These are phyloP conservation scores for Cutaneotrichosporon spelunceum DNA, from an alignment of 1,284 basidiomycete species.

Conservation along the genomic window DNA sequence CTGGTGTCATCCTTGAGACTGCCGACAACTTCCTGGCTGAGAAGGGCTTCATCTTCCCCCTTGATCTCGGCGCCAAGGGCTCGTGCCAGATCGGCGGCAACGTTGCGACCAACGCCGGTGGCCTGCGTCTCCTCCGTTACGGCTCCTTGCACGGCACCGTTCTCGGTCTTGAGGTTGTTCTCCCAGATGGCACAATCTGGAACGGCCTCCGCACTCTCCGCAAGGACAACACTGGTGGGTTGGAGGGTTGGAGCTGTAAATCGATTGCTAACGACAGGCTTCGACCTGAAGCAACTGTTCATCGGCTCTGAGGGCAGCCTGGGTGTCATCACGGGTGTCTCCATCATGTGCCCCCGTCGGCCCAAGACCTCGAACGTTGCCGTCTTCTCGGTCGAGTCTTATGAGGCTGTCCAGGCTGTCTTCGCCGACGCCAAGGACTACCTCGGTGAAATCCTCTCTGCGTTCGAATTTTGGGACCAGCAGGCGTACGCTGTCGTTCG, in stretches of 20 bases:
- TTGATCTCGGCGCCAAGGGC: slow-evolving; percentile 97
- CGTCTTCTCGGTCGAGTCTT: slow-evolving; percentile 58
- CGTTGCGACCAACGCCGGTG: slow-evolving; percentile 95
- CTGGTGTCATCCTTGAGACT: slow-evolving; percentile 90
- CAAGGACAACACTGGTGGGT: slow-evolving; percentile 93
- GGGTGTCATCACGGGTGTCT: slow-evolving; percentile 91
- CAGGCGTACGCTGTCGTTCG: slow-evolving; percentile 77
- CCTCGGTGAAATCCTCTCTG: slow-evolving; percentile 92
- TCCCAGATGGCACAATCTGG: slow-evolving; percentile 93
- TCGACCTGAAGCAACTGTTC: slow-evolving; percentile 97
- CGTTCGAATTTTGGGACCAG: slow-evolving; percentile 92
- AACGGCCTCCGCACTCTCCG: slow-evolving; percentile 74
- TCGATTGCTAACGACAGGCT: slow-evolving; percentile 59
- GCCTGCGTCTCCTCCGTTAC: slow-evolving; percentile 87
- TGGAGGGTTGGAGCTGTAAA: slow-evolving; percentile 23
- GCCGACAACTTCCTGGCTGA: slow-evolving; percentile 83
- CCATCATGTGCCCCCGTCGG: slow-evolving; percentile 88
- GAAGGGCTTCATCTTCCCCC: slow-evolving; percentile 91
- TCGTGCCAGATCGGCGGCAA: slow-evolving; percentile 99
- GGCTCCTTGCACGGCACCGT: slow-evolving; percentile 94
- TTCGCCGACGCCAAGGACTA: slow-evolving; percentile 61
- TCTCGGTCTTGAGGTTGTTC: slow-evolving; percentile 93
- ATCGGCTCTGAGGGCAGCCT: slow-evolving; percentile 97
- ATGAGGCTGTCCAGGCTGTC: slow-evolving; percentile 57
- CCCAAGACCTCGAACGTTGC: slow-evolving; percentile 63